Percentiles rank a stretch among this genome's conserved stretches.
These are phyloP conservation scores for Lentinula lateritia DNA, from an alignment of 768 basidiomycete genomes.

Conservation along the genomic window DNA sequence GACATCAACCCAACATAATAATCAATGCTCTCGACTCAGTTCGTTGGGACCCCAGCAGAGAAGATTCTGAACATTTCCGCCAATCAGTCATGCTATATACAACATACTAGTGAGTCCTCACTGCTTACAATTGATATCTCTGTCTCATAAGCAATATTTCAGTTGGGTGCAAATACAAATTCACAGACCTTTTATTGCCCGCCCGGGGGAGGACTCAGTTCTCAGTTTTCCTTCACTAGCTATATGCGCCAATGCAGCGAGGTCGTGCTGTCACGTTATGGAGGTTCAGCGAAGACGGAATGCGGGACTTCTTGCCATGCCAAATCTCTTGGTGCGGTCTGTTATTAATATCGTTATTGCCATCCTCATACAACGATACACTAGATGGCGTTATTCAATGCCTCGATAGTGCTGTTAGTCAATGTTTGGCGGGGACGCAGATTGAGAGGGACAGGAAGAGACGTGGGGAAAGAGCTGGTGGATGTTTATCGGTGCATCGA, in stretches of 20 bases:
- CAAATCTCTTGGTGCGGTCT: not conserved
- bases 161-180: conserved; percentile 23
- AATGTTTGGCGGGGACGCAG: conserved; percentile 1
- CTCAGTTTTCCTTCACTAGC: conserved; percentile 4
- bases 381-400: not conserved
- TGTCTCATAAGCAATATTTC: conserved; percentile 16
- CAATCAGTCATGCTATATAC: conserved; percentile 45
- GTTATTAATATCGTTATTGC: not conserved
- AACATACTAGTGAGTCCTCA: not conserved
- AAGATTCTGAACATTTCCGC: conserved; percentile 31
- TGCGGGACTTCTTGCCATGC: not conserved
- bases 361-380: not conserved
- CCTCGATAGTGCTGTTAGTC: not conserved
- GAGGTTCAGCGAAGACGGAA: conserved; percentile 3
- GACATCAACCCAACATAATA: not conserved
- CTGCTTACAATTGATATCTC: not conserved
- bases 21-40: not conserved
- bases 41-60: conserved; percentile 40
- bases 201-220: not conserved
- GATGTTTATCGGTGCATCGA: conserved; percentile 2
- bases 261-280: conserved; percentile 5
- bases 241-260: conserved; percentile 6
- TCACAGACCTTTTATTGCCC: conserved; percentile 6
- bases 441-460: conserved; percentile 2
- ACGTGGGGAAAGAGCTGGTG: not conserved